Percentiles rank a stretch among this genome's conserved stretches.
These are phyloP conservation scores for Aspergillus sojae DNA, from an alignment of 2,329 filamentous ascomycete genomes.

Conservation along the genomic window DNA sequence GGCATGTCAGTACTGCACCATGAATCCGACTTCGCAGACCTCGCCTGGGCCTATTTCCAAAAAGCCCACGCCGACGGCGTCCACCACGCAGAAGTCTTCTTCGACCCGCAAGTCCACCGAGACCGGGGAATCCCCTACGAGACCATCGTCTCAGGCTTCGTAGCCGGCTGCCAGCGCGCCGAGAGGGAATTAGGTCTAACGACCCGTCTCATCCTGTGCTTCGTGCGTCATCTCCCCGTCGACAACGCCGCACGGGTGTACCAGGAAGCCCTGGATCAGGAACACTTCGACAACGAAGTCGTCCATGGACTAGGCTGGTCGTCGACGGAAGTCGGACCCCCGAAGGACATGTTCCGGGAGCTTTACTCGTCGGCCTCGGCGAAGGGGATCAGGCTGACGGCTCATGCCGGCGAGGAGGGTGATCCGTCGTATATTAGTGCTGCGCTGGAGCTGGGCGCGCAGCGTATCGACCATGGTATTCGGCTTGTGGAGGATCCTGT, in stretches of 20 bases:
- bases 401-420: conserved; percentile 77
- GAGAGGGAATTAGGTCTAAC: conserved; percentile 65
- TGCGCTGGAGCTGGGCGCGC: conserved; percentile 65
- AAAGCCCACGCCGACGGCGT: conserved; percentile 67
- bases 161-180: conserved; percentile 62
- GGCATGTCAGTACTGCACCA: conserved; percentile 71
- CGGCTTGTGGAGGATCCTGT: conserved; percentile 62
- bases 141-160: conserved; percentile 67
- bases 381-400: conserved; percentile 64
- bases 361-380: conserved; percentile 60
- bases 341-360: conserved; percentile 61
- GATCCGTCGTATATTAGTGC: conserved; percentile 66
- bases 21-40: conserved; percentile 68
- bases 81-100: conserved; percentile 75
- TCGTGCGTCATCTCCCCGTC: conserved; percentile 70
- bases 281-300: conserved; percentile 52
- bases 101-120: conserved; percentile 77
- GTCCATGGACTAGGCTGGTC: conserved; percentile 69
- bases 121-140: conserved; percentile 64
- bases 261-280: conserved; percentile 41
- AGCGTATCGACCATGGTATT: conserved; percentile 76
- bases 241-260: conserved; percentile 53
- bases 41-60: conserved; percentile 72
- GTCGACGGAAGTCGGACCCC: conserved; percentile 61
- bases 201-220: conserved; percentile 70